Base-by-base conservation (phyloP, 2,329 filamentous ascomycete species). In the Teratosphaeriaceae sp. region DNA sequence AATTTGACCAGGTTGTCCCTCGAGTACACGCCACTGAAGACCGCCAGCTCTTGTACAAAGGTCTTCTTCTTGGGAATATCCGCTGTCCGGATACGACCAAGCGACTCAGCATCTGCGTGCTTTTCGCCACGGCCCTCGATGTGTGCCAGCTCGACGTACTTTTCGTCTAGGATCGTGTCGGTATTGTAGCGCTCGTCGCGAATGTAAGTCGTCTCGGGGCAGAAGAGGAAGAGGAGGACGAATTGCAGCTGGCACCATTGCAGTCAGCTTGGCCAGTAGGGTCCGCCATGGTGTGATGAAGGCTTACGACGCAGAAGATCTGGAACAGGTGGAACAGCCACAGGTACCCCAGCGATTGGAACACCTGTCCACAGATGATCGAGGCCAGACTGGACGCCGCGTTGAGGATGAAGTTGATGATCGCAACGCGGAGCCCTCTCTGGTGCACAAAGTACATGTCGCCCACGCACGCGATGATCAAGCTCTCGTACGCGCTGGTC, bases 311-410 rank as follows among this genome's bases (percentile, higher is more conserved):
- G n/a, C 47, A 45, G 37, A 51, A 48, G 40, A 51, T 52, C 29
- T 52, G 46, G 42, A 57, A 54, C 29, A 59, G 46, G 53, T 58
- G 52, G 43, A 59, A 59, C 43, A 59, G 45, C 45, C 45, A 48
- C 24, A 44, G 40, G 23, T 40, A 51, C n/a, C 51, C 51, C 7
- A 52, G 35, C 21, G 41, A 33, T 9, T 44, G 41, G 35, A 45
- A 51, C 16, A 55, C 46, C 30, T 48, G 44, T 3, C 52, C 50
- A 37, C 48, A 53, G 39, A 55, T 55, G 41, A 55, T 53, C 26
- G 43, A 48, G 4, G 48, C 45, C 15, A 55, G 34, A 36, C 46
- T 57, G 6, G 56, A 58, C 12, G 55, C 54, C 2, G 56, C 47
- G 36, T 58, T 56, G 31, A 60, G 49, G 37, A 53, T 52, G 33